A percentile compares a stretch with the other conserved stretches of the same genome.
Evolutionary conservation across 2,329 filamentous ascomycete species (phyloP).

Genomic region (Aspergillus candidus): DNA sequence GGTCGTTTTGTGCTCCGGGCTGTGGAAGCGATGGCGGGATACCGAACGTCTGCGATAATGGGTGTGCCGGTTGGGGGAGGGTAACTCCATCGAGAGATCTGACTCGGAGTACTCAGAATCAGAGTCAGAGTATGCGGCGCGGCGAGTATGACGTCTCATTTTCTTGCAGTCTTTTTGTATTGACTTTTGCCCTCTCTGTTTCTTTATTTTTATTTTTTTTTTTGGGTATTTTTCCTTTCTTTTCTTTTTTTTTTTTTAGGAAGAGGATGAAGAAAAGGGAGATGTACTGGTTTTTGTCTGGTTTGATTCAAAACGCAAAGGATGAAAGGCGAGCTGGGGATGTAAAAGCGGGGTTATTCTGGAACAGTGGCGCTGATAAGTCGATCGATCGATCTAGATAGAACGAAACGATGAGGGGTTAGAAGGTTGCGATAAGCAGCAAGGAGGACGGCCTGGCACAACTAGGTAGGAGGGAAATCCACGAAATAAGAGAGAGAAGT

Average conservation of each 20-base stretch:
- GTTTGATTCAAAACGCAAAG: not conserved
- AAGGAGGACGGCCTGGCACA: slow-evolving; percentile 2
- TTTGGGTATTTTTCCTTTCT: slow-evolving; percentile 7
- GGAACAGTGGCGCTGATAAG: not conserved
- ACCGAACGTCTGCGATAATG: slow-evolving; percentile 25
- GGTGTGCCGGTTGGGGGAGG: slow-evolving; percentile 14
- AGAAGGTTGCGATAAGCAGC: too few species aligned
- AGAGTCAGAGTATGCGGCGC: slow-evolving; percentile 17
- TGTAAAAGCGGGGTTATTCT: not conserved
- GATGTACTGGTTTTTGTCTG: not conserved
- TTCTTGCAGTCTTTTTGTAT: not conserved
- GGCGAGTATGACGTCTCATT: slow-evolving; percentile 7
- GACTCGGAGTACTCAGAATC: slow-evolving; percentile 32
- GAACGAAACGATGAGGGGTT: slow-evolving; percentile 7
- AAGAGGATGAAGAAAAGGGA: slow-evolving; percentile 4
- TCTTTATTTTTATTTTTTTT: slow-evolving; percentile 1
- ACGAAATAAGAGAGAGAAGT: not conserved
- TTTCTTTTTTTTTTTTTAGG: not conserved
- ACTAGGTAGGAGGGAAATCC: not conserved
- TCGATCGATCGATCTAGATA: slow-evolving; percentile 6
- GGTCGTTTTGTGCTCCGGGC: slow-evolving; percentile 18
- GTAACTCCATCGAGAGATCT: slow-evolving; percentile 26
- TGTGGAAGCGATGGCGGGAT: slow-evolving; percentile 24
- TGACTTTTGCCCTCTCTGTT: too few species aligned
- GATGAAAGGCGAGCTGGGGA: not conserved